phyloP scores from a whole-genome alignment of 805 yeast genomes.

The Starmerella scarabaei region DNA sequence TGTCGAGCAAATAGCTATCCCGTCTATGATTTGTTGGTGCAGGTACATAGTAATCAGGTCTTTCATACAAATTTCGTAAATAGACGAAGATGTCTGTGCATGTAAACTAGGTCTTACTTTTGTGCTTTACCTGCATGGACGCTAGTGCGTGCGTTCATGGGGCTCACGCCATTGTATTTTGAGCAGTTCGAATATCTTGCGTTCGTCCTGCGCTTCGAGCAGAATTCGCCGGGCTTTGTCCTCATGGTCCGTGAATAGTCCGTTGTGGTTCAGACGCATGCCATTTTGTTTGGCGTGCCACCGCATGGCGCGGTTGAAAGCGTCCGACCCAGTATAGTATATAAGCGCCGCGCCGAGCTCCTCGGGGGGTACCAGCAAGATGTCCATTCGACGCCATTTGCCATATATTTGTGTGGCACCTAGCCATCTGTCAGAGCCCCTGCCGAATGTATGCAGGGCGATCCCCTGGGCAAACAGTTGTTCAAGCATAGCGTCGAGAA shows the following conservation, averaged over 20 bases:
- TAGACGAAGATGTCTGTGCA: too few species aligned
- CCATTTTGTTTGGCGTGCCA: conserved; percentile 33
- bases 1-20: conserved; percentile 46
- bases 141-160: conserved; percentile 24
- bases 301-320: conserved; percentile 38
- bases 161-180: conserved; percentile 32
- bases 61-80: not conserved
- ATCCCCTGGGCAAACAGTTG: conserved; percentile 25
- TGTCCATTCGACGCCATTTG: conserved; percentile 42
- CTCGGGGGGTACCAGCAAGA: conserved; percentile 35
- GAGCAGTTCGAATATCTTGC: conserved; percentile 34
- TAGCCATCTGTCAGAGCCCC: conserved; percentile 25
- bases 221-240: conserved; percentile 21
- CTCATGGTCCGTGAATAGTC: conserved; percentile 28
- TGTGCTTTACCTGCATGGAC: too few species aligned
- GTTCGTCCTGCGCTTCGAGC: conserved; percentile 36
- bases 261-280: conserved; percentile 32
- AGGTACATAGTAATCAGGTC: not conserved
- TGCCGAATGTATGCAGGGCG: conserved; percentile 28
- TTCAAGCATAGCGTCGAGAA: conserved; percentile 14
- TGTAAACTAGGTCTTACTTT: too few species aligned
- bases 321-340: conserved; percentile 44
- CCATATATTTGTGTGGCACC: conserved; percentile 26
- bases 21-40: not conserved
- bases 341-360: conserved; percentile 37